Evolutionary conservation across 2,329 filamentous ascomycete genomes (phyloP).

Genomic region (Dothistroma septosporum): DNA sequence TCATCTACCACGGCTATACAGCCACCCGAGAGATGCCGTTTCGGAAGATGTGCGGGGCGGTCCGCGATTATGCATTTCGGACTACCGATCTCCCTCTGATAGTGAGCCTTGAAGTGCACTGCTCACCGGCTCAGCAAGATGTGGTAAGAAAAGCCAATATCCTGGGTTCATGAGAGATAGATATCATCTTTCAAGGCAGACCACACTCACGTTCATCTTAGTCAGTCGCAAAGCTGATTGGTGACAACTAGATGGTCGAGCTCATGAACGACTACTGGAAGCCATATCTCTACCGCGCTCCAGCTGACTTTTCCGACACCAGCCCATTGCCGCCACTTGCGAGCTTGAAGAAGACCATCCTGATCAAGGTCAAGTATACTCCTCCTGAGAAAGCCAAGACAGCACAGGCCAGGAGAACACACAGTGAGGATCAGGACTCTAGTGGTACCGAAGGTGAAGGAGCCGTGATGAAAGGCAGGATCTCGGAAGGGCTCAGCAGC

Average conservation of each 20-base stretch:
- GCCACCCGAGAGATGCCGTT: slow-evolving; percentile 83
- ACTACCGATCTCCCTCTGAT: slow-evolving; percentile 73
- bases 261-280: slow-evolving; percentile 91
- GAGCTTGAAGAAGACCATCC: slow-evolving; percentile 72
- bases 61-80: slow-evolving; percentile 73
- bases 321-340: slow-evolving; percentile 63
- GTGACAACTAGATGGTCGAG: slow-evolving; percentile 63
- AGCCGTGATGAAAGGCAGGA: slow-evolving; percentile 50
- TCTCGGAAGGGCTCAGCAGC: slow-evolving; percentile 66
- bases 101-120: slow-evolving; percentile 88
- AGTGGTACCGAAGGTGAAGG: slow-evolving; percentile 41
- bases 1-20: slow-evolving; percentile 56
- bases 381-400: slow-evolving; percentile 35
- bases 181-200: background rate
- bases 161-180: background rate
- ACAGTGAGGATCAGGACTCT: slow-evolving; percentile 24
- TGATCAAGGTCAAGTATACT: slow-evolving; percentile 50
- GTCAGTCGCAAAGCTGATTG: slow-evolving; percentile 38
- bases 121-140: slow-evolving; percentile 75
- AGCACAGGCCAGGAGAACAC: slow-evolving; percentile 10
- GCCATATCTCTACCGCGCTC: slow-evolving; percentile 64
- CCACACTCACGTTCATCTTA: background rate
- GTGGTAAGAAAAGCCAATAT: slow-evolving; percentile 37
- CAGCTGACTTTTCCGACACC: slow-evolving; percentile 41
- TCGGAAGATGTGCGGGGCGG: slow-evolving; percentile 76